Conservation (phyloP, 768 basidiomycete species). For the Kwoniella europaea region DNA sequence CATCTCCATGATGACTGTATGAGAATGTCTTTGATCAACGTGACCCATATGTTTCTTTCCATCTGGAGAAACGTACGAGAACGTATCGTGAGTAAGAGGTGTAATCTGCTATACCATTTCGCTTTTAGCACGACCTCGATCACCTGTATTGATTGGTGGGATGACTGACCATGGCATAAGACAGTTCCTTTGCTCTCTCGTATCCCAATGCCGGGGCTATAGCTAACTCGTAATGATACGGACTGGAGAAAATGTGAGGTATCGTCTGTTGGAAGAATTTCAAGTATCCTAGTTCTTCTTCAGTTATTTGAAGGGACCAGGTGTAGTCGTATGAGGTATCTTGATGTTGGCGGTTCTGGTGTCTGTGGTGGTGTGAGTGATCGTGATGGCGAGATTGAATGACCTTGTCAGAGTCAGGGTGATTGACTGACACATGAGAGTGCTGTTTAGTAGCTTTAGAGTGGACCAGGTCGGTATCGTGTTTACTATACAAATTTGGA, state of each 20-base stretch:
- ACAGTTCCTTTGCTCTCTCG: background rate
- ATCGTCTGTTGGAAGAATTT: background rate
- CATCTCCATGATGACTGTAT: background rate
- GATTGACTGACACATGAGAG: too few relatives aligned
- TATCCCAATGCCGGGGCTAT: conserved; percentile 8
- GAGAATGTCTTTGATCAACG: background rate
- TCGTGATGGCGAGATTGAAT: background rate
- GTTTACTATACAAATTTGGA: too few relatives aligned
- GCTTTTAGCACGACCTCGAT: too few relatives aligned
- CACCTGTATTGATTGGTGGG: background rate
- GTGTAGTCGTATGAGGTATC: background rate
- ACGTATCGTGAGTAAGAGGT: background rate
- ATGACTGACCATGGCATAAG: background rate
- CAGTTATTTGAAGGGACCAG: background rate
- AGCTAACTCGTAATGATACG: conserved; percentile 6
- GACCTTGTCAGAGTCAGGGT: too few relatives aligned
- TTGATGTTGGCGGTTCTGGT: background rate
- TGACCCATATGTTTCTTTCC: background rate
- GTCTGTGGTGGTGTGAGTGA: background rate
- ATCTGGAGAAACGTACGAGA: background rate
- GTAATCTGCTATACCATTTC: background rate
- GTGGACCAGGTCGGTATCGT: too few relatives aligned
- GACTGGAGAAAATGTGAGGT: conserved; percentile 6
- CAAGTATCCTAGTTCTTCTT: background rate
- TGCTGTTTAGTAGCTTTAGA: too few relatives aligned